These are phyloP conservation scores for Beverwykella pulmonaria DNA, from an alignment of 495 filamentous ascomycete genomes.

Conservation along the genomic window DNA sequence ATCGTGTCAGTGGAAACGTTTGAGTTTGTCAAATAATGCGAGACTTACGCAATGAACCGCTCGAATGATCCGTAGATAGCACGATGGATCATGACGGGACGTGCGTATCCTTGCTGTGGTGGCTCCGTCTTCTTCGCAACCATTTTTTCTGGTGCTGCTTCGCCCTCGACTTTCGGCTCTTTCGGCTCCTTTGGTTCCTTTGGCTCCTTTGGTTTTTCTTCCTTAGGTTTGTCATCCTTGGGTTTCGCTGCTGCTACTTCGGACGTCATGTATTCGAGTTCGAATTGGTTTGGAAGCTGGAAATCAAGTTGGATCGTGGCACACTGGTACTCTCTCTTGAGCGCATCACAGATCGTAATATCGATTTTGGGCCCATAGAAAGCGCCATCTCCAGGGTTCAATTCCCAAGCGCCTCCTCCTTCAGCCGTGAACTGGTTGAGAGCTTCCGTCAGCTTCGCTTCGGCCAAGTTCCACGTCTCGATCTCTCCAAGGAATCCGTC, in stretches of 20 bases:
- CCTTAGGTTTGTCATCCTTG: conserved; percentile 28
- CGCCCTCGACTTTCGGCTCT: conserved; percentile 20
- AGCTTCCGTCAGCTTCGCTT: conserved; percentile 72
- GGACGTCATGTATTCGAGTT: conserved; percentile 77
- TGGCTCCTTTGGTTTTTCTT: conserved; percentile 7
- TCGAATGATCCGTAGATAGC: conserved; percentile 93
- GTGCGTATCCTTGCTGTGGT: conserved; percentile 67
- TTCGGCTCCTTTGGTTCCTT: background rate
- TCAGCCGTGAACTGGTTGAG: conserved; percentile 71
- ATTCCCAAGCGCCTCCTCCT: conserved; percentile 74
- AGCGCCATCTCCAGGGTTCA: conserved; percentile 92
- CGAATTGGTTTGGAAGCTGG: conserved; percentile 82
- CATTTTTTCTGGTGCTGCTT: conserved; percentile 36
- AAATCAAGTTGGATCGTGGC: conserved; percentile 98
- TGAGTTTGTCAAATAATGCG: too few relatives aligned
- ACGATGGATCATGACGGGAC: conserved; percentile 96
- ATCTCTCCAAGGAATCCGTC: conserved; percentile 87
- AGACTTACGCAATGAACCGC: conserved; percentile 67
- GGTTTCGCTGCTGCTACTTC: conserved; percentile 50
- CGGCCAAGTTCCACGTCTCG: conserved; percentile 87
- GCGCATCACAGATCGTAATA: conserved; percentile 80
- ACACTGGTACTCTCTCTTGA: conserved; percentile 74
- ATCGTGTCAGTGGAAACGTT: too few relatives aligned
- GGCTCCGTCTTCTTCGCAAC: conserved; percentile 33
- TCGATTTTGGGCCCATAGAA: conserved; percentile 98